Conservation (phyloP, 805 yeast genomes). For the Kuraishia floccosa region DNA sequence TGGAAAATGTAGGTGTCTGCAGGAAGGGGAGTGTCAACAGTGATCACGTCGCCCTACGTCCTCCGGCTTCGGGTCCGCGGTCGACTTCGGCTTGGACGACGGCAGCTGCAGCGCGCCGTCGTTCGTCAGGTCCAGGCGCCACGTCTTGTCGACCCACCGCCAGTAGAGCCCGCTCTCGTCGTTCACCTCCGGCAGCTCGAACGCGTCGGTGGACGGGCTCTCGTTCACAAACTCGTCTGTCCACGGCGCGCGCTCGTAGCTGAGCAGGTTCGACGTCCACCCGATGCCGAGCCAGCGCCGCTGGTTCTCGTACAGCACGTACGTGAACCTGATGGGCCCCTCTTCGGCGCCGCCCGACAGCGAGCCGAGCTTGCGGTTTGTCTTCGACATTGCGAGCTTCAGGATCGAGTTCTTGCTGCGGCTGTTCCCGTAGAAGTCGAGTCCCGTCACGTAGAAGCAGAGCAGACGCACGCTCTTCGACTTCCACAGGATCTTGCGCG, state of each 20-base stretch:
- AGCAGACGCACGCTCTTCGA: slow-evolving; percentile 58
- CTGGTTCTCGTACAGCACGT: slow-evolving; percentile 88
- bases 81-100: slow-evolving; percentile 43
- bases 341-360: slow-evolving; percentile 8
- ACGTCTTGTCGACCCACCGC: slow-evolving; percentile 91
- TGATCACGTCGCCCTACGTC: too few relatives aligned
- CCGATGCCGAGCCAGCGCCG: slow-evolving; percentile 97
- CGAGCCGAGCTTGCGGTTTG: slow-evolving; percentile 22
- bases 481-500: slow-evolving; percentile 80
- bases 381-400: slow-evolving; percentile 44
- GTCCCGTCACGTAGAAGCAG: slow-evolving; percentile 77
- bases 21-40: too few relatives aligned
- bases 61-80: slow-evolving; percentile 63
- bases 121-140: slow-evolving; percentile 85
- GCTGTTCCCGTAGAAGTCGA: slow-evolving; percentile 45
- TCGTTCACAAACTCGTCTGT: slow-evolving; percentile 93
- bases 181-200: slow-evolving; percentile 68
- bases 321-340: slow-evolving; percentile 69
- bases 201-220: slow-evolving; percentile 62
- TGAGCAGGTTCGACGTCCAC: slow-evolving; percentile 86
- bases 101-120: slow-evolving; percentile 75
- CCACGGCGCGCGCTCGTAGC: slow-evolving; percentile 95
- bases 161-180: slow-evolving; percentile 65
- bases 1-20: too few relatives aligned
- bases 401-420: slow-evolving; percentile 25